Conservation (phyloP, 192 early-diverging fungal genomes). For the Podila horticola region DNA sequence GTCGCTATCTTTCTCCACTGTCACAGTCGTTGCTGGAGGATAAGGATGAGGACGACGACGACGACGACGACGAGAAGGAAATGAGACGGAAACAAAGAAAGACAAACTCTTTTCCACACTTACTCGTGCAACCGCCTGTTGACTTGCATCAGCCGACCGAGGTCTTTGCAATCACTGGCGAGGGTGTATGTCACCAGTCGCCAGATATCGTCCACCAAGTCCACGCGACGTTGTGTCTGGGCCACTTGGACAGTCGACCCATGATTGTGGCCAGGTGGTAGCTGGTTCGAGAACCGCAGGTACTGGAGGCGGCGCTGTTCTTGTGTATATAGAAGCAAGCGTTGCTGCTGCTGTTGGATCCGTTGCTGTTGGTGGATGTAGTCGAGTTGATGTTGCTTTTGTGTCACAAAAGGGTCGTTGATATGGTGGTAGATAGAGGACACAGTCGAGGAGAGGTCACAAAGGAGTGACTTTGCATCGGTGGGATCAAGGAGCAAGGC, state of each 20-base stretch:
- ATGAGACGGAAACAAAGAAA: not conserved
- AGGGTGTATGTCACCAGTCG: slow-evolving; percentile 33
- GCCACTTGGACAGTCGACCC: not conserved
- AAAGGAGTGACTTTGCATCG: no score
- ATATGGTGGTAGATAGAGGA: not conserved
- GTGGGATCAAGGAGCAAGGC: no score
- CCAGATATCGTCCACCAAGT: slow-evolving; percentile 45
- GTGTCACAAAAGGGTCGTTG: not conserved
- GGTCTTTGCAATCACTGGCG: slow-evolving; percentile 28
- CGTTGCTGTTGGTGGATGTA: not conserved
- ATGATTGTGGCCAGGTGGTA: not conserved
- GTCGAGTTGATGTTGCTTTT: slow-evolving; percentile 1
- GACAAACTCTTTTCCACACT: not conserved
- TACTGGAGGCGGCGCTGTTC: not conserved
- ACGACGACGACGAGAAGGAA: no score
- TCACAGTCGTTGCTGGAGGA: no score
- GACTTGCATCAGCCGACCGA: slow-evolving; percentile 33
- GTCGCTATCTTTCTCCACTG: no score
- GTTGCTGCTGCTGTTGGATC: not conserved
- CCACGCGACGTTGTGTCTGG: not conserved
- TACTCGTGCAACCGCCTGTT: slow-evolving; percentile 36
- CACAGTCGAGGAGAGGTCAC: not conserved
- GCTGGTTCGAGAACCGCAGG: not conserved
- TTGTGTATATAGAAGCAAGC: not conserved
- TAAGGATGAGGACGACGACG: no score